Evolutionary conservation across 2,329 filamentous ascomycete genomes (phyloP), one percentile per base, ranked within the genome.

Genomic region (Amesomyces nigricolor): DNA sequence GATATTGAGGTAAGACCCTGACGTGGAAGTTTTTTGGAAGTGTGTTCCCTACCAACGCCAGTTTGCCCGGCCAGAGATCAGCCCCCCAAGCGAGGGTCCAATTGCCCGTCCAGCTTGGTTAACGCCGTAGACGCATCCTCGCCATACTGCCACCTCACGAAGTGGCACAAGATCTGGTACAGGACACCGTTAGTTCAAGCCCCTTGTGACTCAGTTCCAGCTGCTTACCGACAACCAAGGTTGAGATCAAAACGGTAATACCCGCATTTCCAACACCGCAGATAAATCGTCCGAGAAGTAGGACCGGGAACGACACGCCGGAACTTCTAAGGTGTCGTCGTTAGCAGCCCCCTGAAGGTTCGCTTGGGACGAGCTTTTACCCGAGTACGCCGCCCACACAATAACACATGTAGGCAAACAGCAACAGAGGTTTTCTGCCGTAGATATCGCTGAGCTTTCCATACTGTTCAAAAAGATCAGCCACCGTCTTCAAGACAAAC

Each of bases 121-220:
- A 32, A 58, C 35, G 5, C 53, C 46, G 30, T 58, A 58, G 10
- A 51, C 57, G 16, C 56, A 58, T 5, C 57, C 50, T 32, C 57
- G 49, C 57, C 57, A 58, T 7, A 58, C 57, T n/a, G 57, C 57
- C 5, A 58, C 57, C 7, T 58, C 53, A 11, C 57, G 57, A 16
- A 58, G 47, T 2, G 57, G 53, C 0, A 58, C 45, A 8, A 56
- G 57, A 40, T 58, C 57, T 55, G 29, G 8, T 29, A 6, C 13
- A 13, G 19, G 22, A 5, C 22, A 26, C 22, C 6, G 22, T 26
- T 26, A 26, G 2, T 5, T 26, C 6, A 26, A 1, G 2, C 6
- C 22, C 4, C 6, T 6, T 26, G 22, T 6, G 22, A 26, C 22
- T 56, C 1, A 22, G 16, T 32, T 16, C n/a, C 17, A 3, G 10